Evolutionary conservation across 768 basidiomycete genomes (phyloP).

Genomic region (Boletus sensibilis): DNA sequence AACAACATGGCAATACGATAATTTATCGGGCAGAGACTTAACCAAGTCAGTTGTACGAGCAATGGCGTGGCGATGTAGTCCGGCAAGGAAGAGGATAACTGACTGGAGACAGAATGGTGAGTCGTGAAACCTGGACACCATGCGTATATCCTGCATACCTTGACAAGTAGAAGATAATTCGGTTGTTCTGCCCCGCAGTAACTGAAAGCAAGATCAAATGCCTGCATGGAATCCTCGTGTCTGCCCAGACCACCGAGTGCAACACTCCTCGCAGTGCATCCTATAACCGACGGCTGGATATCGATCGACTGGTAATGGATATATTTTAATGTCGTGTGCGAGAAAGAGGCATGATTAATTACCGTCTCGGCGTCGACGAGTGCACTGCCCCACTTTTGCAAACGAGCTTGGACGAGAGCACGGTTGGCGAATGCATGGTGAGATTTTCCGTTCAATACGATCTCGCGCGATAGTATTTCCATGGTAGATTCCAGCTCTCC

Average conservation of each 20-base stretch:
- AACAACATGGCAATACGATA: not conserved
- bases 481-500: not conserved
- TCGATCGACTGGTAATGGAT: constrained; percentile 5
- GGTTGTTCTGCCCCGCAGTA: constrained; percentile 4
- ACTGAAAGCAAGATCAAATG: constrained; percentile 16
- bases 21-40: not conserved
- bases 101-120: constrained; percentile 6
- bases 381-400: constrained; percentile 1
- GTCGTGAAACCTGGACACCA: not conserved
- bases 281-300: constrained; percentile 12
- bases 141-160: not conserved
- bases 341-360: not conserved
- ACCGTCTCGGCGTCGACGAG: constrained; percentile 16
- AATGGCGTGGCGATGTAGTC: constrained; percentile 1
- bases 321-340: not conserved
- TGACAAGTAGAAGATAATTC: constrained; percentile 15
- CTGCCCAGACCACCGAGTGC: constrained; percentile 10
- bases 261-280: constrained; percentile 15
- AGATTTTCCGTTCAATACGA: constrained; percentile 3
- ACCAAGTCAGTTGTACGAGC: constrained; percentile 9
- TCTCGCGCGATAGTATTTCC: constrained; percentile 11
- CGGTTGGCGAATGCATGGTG: constrained; percentile 8
- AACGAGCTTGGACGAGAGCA: constrained; percentile 11
- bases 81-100: constrained; percentile 7
- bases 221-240: constrained; percentile 17